Conservation (phyloP, 352 stramenopile species). For the Thalassiosira hispida region DNA sequence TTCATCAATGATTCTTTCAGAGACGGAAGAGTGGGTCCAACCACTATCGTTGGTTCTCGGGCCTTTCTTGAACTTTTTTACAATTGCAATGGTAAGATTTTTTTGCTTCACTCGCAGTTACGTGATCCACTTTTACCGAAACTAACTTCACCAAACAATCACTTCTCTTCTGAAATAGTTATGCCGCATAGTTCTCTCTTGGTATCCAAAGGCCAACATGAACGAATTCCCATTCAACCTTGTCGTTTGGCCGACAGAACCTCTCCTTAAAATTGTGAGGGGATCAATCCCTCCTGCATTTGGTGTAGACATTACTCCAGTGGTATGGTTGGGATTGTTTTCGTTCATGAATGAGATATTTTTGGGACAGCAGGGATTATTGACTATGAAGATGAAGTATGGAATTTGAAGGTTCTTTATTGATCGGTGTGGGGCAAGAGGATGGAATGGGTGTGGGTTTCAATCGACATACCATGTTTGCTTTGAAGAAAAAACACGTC, state of each 20-base stretch:
- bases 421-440: background rate
- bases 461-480: background rate
- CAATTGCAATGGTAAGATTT: slow-evolving; percentile 77
- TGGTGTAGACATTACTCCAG: slow-evolving; percentile 89
- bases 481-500: background rate
- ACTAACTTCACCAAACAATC: background rate
- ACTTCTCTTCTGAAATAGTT: slow-evolving; percentile 45
- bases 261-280: slow-evolving; percentile 78
- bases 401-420: slow-evolving; percentile 68
- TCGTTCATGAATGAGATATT: slow-evolving; percentile 89
- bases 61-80: slow-evolving; percentile 81
- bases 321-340: slow-evolving; percentile 88
- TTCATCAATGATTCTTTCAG: slow-evolving; percentile 66
- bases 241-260: slow-evolving; percentile 86
- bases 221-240: slow-evolving; percentile 86
- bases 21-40: slow-evolving; percentile 82
- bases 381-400: slow-evolving; percentile 88
- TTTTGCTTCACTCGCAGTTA: slow-evolving; percentile 2
- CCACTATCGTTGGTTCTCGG: slow-evolving; percentile 68
- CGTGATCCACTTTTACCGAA: slow-evolving; percentile 1
- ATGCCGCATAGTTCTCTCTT: slow-evolving; percentile 82
- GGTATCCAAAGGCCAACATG: slow-evolving; percentile 85
- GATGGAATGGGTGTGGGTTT: too few species aligned
- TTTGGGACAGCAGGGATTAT: slow-evolving; percentile 87
- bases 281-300: slow-evolving; percentile 86